These are phyloP conservation scores for Auricularia sp. DNA, from an alignment of 768 basidiomycete genomes.

Conservation along the genomic window DNA sequence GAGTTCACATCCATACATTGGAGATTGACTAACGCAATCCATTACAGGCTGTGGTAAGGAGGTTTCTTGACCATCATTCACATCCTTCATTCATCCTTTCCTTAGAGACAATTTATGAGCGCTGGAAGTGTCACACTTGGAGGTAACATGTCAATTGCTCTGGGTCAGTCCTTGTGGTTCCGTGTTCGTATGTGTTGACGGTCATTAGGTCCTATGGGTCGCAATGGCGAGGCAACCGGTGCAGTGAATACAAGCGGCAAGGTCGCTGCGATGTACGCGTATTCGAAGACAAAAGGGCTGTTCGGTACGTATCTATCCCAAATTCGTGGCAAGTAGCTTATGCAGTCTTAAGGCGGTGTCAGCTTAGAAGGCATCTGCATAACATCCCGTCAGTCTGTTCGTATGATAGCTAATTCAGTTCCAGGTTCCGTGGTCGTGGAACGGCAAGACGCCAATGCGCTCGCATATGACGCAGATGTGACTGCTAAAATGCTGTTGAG, in stretches of 20 bases:
- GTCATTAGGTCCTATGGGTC: slow-evolving; percentile 82
- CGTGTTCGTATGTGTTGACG: slow-evolving; percentile 16
- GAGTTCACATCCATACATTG: slow-evolving; percentile 16
- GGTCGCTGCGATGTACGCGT: slow-evolving; percentile 90
- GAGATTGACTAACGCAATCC: background rate
- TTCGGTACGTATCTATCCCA: slow-evolving; percentile 41
- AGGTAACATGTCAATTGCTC: slow-evolving; percentile 34
- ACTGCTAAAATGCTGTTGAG: slow-evolving; percentile 71
- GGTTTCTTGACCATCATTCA: background rate
- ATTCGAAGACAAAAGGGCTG: slow-evolving; percentile 84
- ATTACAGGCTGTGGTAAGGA: slow-evolving; percentile 3
- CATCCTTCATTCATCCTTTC: slow-evolving; percentile 10
- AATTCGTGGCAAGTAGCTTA: background rate
- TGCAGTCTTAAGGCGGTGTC: background rate
- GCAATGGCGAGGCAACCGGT: slow-evolving; percentile 88
- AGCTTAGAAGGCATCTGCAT: slow-evolving; percentile 1
- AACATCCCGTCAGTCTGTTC: background rate
- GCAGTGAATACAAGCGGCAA: slow-evolving; percentile 75
- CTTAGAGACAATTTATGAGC: slow-evolving; percentile 81
- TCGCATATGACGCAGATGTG: slow-evolving; percentile 68
- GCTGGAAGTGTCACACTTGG: slow-evolving; percentile 85
- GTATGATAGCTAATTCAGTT: slow-evolving; percentile 31
- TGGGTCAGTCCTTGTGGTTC: slow-evolving; percentile 6
- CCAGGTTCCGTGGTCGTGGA: slow-evolving; percentile 90
- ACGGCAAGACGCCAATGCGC: slow-evolving; percentile 82